Base-by-base conservation (phyloP, 78 protist species). In the Dictyostelium intermedium region DNA sequence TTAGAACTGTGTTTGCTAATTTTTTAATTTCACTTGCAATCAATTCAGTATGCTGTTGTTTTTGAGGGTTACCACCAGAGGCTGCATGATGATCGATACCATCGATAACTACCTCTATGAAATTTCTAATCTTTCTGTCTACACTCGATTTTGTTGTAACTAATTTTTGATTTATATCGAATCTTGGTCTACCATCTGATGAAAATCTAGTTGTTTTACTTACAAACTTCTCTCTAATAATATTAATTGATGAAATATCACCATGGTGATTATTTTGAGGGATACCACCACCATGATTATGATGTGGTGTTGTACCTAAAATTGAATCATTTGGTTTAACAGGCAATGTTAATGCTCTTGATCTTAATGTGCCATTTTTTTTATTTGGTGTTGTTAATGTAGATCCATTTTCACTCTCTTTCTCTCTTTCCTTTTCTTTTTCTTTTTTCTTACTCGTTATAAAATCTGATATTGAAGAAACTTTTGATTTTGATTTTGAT, bases 291-390 rank as follows among this genome's bases (percentile, higher is more conserved):
- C 70, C 32, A 39, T 66, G 37, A 66, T 41, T 66, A 23, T 41
- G 27, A 80, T 50, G 43, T 23, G 35, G 69, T 1, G 72, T 45
- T 35, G 37, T 34, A n/a, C 25, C 32, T 61, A 89, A 83, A n/a
- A 89, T 89, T 10, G 94, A 89, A 23, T 89, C 94, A 47, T 80
- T 89, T 60, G 94, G 94, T 69, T 89, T 89, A 23, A 89, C 94
- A 2, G 94, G 94, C 50, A 89, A 69, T 30, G 94, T 89, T 27
- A 89, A 69, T 69, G 94, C 94, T 79, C 94, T 83, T 50, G 73
- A 80, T 89, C 94, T 60, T 56, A 53, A 60, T 34, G 32, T 82
- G 34, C 79, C 45, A 53, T 61, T 82, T 16, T 73, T 53, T 14
- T 80, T 80, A 6, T 61, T 82, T 27, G 35, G 37, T 27, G 74